These are phyloP conservation scores for Citrus trifoliata DNA, from an alignment of 345 rosid genomes.

Conservation along the genomic window DNA sequence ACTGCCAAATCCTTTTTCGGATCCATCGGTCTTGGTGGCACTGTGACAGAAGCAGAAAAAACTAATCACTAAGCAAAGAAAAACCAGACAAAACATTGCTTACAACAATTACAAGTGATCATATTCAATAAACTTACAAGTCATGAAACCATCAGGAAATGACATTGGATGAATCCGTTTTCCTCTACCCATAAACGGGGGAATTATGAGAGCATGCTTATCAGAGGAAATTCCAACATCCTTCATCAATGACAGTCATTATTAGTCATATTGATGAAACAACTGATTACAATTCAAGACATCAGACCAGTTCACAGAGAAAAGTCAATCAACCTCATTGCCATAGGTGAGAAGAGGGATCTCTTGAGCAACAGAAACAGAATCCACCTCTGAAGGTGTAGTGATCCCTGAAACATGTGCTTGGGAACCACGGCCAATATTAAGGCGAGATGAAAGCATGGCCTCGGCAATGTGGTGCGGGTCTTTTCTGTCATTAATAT, in stretches of 20 bases:
- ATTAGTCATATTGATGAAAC: not conserved
- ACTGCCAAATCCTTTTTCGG: slow-evolving; percentile 82
- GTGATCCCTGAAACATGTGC: slow-evolving; percentile 25
- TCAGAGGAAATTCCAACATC: slow-evolving; percentile 70
- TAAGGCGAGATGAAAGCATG: slow-evolving; percentile 46
- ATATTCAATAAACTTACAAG: slow-evolving; percentile 42
- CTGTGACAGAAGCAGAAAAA: slow-evolving; percentile 37
- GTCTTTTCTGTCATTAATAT: slow-evolving; percentile 35
- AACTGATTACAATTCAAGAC: not conserved
- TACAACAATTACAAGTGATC: not conserved
- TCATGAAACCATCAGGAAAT: slow-evolving; percentile 46
- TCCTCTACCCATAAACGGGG: slow-evolving; percentile 58
- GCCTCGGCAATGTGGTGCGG: slow-evolving; percentile 45
- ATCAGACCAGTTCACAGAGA: not conserved
- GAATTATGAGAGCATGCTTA: slow-evolving; percentile 72
- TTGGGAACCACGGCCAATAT: slow-evolving; percentile 39
- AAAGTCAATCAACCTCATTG: slow-evolving; percentile 49
- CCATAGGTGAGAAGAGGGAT: slow-evolving; percentile 71
- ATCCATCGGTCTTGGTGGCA: slow-evolving; percentile 78
- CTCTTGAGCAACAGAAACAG: slow-evolving; percentile 50
- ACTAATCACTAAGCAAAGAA: slow-evolving; percentile 1
- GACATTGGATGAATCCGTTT: slow-evolving; percentile 52
- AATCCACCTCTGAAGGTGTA: slow-evolving; percentile 46
- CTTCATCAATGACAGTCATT: slow-evolving; percentile 27
- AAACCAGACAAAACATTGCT: not conserved